Evolutionary conservation across 2,329 filamentous ascomycete species (phyloP).

Genomic region (Sporothrix globosa): DNA sequence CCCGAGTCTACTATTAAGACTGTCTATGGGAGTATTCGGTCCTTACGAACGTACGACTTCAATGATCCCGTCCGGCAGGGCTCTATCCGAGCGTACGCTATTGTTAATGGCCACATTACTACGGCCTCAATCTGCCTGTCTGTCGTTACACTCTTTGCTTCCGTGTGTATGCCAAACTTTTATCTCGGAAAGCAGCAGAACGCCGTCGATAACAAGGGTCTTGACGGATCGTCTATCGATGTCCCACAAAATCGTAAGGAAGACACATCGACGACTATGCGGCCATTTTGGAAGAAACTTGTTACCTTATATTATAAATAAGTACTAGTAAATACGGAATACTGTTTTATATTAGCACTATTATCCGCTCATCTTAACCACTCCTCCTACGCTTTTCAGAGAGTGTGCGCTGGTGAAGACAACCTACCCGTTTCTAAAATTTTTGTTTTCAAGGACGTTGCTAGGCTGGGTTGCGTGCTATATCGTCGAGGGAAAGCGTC

Average conservation of each 20-base stretch:
- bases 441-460: too few species aligned
- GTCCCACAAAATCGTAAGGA: neutral
- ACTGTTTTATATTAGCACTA: too few species aligned
- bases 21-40: slow-evolving; percentile 56
- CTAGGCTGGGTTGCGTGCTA: too few species aligned
- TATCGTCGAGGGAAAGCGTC: too few species aligned
- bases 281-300: too few species aligned
- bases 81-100: slow-evolving; percentile 61
- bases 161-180: slow-evolving; percentile 49
- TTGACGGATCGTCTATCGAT: slow-evolving; percentile 27
- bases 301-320: too few species aligned
- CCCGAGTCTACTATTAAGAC: slow-evolving; percentile 47
- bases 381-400: too few species aligned
- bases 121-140: slow-evolving; percentile 42
- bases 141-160: slow-evolving; percentile 43
- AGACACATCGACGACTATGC: too few species aligned
- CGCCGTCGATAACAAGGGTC: slow-evolving; percentile 37
- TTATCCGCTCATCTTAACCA: too few species aligned
- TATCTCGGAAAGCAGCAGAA: slow-evolving; percentile 39
- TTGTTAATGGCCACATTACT: slow-evolving; percentile 41
- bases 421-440: too few species aligned
- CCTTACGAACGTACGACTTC: slow-evolving; percentile 56
- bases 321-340: too few species aligned
- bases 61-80: slow-evolving; percentile 60
- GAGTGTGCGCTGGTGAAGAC: too few species aligned